These are phyloP conservation scores for Aotearoamyces nothofagi DNA, from an alignment of 2,329 filamentous ascomycete species.

Conservation along the genomic window DNA sequence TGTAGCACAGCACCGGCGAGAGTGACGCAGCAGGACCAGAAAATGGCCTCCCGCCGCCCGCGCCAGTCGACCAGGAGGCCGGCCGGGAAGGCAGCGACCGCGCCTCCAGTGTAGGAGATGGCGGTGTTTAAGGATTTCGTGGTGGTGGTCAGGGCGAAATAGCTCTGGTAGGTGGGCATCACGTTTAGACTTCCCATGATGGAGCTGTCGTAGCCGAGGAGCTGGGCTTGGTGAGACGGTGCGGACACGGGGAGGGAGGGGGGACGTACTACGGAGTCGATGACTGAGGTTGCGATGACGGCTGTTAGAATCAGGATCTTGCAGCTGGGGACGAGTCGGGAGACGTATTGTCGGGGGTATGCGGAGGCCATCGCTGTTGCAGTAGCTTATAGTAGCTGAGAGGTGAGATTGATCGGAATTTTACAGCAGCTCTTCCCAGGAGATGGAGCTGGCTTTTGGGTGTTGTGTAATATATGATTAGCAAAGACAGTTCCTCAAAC, in stretches of 20 bases:
- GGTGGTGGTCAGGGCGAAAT: slow-evolving; percentile 20
- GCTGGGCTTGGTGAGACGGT: not conserved
- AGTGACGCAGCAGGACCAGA: slow-evolving; percentile 3
- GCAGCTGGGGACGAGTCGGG: slow-evolving; percentile 5
- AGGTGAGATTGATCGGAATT: too few relatives aligned
- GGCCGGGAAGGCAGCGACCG: slow-evolving; percentile 62
- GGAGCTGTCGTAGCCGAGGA: slow-evolving; percentile 18
- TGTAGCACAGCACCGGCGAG: slow-evolving; percentile 17
- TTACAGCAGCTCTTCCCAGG: too few relatives aligned
- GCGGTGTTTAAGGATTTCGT: slow-evolving; percentile 19
- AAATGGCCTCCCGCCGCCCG: slow-evolving; percentile 3
- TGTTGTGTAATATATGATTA: too few relatives aligned
- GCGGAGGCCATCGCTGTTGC: not conserved
- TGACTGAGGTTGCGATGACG: slow-evolving; percentile 6
- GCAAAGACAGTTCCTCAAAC: too few relatives aligned
- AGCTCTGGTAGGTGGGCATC: slow-evolving; percentile 19
- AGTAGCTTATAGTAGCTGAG: too few relatives aligned
- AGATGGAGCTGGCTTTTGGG: too few relatives aligned
- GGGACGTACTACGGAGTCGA: slow-evolving; percentile 6
- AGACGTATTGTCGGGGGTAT: slow-evolving; percentile 6
- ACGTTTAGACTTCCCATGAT: slow-evolving; percentile 22
- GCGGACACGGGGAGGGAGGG: not conserved
- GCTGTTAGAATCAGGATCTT: slow-evolving; percentile 2
- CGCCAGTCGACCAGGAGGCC: slow-evolving; percentile 9
- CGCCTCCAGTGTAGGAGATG: slow-evolving; percentile 17